A percentile compares a stretch with the other conserved stretches of the same genome.
Conservation (phyloP, 441 rosid species). For the Cnidoscolus chayamansa region DNA sequence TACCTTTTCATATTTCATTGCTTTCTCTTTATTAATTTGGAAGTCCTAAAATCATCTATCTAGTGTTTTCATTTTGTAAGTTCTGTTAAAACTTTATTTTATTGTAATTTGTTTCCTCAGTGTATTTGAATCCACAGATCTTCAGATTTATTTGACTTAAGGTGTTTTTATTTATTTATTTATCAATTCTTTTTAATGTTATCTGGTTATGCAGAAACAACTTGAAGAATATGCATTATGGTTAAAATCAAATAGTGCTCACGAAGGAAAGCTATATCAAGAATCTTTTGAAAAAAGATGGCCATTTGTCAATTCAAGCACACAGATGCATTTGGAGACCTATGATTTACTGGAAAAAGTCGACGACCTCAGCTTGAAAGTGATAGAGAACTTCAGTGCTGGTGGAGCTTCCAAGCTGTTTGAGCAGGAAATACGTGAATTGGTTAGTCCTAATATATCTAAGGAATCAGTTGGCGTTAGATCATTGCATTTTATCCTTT, state of each 20-base stretch:
- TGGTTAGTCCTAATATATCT: constrained; percentile 49
- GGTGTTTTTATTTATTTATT: not conserved
- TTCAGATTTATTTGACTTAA: not conserved
- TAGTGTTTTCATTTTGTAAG: constrained; percentile 1
- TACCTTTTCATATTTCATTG: not conserved
- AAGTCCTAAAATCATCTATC: constrained; percentile 2
- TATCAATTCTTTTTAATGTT: constrained; percentile 14
- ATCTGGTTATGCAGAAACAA: constrained; percentile 47
- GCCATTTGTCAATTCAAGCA: constrained; percentile 42
- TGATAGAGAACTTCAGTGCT: constrained; percentile 53
- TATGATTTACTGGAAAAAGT: constrained; percentile 44
- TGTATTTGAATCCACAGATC: constrained; percentile 9
- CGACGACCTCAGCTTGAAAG: constrained; percentile 56
- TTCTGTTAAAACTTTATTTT: constrained; percentile 1
- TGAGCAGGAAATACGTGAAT: constrained; percentile 75
- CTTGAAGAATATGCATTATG: constrained; percentile 64
- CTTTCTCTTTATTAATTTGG: not conserved
- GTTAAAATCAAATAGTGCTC: constrained; percentile 60
- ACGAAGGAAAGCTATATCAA: constrained; percentile 54
- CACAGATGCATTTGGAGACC: constrained; percentile 41
- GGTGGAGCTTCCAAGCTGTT: constrained; percentile 56
- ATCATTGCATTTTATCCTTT: not conserved
- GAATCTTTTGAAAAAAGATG: constrained; percentile 75
- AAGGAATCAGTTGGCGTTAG: not conserved
- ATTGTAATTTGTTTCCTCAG: constrained; percentile 8